Conservation (phyloP, 225 moss, liverwort and hornwort genomes). For the Physcomitrellopsis africana region DNA sequence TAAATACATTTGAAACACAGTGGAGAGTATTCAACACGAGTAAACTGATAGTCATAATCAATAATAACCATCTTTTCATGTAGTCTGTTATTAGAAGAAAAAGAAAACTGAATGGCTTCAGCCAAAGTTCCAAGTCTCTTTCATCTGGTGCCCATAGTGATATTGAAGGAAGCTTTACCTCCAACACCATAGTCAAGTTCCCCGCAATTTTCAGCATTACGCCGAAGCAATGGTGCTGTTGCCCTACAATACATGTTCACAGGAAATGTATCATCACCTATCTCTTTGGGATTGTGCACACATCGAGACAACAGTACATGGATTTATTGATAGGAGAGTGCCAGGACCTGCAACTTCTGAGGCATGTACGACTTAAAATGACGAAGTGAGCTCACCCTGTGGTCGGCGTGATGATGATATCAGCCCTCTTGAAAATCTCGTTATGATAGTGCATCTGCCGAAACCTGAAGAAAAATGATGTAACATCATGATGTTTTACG, state of each 20-base stretch:
- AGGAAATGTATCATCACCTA: neutral
- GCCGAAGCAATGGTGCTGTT: slow-evolving; percentile 61
- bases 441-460: slow-evolving; percentile 89
- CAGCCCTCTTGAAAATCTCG: slow-evolving; percentile 89
- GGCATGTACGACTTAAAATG: neutral
- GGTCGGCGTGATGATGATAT: slow-evolving; percentile 85
- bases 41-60: too few relatives aligned
- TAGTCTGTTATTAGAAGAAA: too few relatives aligned
- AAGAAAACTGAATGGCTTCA: too few relatives aligned
- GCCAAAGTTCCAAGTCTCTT: neutral
- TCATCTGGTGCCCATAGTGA: neutral
- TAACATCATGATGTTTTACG: neutral
- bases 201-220: slow-evolving; percentile 68
- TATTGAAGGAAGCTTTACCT: slow-evolving; percentile 52
- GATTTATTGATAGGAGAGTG: neutral
- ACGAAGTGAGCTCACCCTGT: slow-evolving; percentile 64
- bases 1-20: neutral
- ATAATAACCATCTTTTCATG: too few relatives aligned
- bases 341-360: neutral
- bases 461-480: slow-evolving; percentile 50
- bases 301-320: neutral
- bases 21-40: too few relatives aligned
- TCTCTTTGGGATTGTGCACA: neutral
- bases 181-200: slow-evolving; percentile 84
- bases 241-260: slow-evolving; percentile 40